phyloP scores from a whole-genome alignment of 2,329 filamentous ascomycete genomes.

The Delphinella strobiligena region DNA sequence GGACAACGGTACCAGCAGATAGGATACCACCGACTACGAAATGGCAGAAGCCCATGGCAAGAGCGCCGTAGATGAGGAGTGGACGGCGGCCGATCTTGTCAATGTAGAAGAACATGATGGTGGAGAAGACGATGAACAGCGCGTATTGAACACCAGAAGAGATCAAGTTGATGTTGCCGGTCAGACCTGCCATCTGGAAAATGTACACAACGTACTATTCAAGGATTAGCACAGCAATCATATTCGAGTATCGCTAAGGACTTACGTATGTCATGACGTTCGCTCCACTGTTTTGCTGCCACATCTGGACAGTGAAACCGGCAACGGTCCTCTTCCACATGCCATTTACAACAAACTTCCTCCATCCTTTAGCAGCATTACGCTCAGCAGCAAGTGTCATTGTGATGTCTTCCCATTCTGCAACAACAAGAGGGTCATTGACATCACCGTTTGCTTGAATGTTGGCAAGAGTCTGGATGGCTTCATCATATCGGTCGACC shows the following conservation, averaged over 20 bases:
- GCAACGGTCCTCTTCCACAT: constrained; percentile 49
- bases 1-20: constrained; percentile 28
- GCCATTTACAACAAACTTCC: constrained; percentile 37
- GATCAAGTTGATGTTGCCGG: constrained; percentile 36
- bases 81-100: constrained; percentile 29
- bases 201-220: constrained; percentile 51
- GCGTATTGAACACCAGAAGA: constrained; percentile 29
- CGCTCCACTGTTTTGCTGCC: constrained; percentile 37
- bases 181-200: constrained; percentile 47
- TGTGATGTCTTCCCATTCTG: constrained; percentile 37
- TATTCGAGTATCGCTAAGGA: neutral
- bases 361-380: constrained; percentile 25
- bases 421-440: constrained; percentile 35
- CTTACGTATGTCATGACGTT: constrained; percentile 17
- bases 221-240: neutral
- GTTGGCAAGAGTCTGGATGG: constrained; percentile 30
- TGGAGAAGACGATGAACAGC: constrained; percentile 30
- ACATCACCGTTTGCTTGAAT: constrained; percentile 33
- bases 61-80: constrained; percentile 30
- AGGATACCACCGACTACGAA: constrained; percentile 37
- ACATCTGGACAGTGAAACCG: constrained; percentile 45
- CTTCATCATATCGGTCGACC: constrained; percentile 33
- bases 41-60: constrained; percentile 32
- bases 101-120: constrained; percentile 29
- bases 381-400: constrained; percentile 30